These are phyloP conservation scores for Gomphus sp. DNA, from an alignment of 1,284 basidiomycete genomes.

Conservation along the genomic window DNA sequence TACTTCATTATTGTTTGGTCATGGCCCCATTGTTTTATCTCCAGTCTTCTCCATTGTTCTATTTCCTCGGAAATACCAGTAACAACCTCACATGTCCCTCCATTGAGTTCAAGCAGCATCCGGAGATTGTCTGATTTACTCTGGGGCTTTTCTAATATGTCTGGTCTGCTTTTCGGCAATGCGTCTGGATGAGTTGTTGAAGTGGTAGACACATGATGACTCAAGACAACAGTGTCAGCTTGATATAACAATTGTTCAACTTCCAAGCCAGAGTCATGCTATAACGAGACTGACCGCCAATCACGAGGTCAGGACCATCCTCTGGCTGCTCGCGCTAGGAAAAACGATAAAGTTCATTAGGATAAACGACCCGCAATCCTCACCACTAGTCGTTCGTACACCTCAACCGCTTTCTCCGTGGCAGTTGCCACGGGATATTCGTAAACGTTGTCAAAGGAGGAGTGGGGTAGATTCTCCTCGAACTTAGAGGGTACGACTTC, in stretches of 20 bases:
- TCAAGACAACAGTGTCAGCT: conserved; percentile 91
- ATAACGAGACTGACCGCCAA: conserved; percentile 52
- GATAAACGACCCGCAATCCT: conserved; percentile 20
- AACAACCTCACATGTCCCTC: conserved; percentile 81
- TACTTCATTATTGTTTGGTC: too few species aligned
- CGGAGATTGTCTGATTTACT: conserved; percentile 78
- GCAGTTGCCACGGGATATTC: conserved; percentile 95
- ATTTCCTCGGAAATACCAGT: conserved; percentile 84
- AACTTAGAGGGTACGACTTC: conserved; percentile 89
- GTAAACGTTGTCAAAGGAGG: conserved; percentile 67
- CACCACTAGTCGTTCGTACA: conserved; percentile 82
- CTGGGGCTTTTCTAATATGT: conserved; percentile 83
- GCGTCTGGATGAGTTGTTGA: not conserved
- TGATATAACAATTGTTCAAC: not conserved
- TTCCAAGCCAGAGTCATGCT: not conserved
- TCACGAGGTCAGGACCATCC: conserved; percentile 88
- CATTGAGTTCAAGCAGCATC: conserved; percentile 85
- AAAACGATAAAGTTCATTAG: not conserved
- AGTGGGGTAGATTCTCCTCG: conserved; percentile 68
- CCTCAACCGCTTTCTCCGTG: conserved; percentile 85
- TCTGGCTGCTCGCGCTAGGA: conserved; percentile 37
- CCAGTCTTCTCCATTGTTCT: too few species aligned
- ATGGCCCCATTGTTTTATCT: too few species aligned
- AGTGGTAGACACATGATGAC: conserved; percentile 56
- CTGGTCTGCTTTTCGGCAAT: conserved; percentile 42